phyloP scores from a whole-genome alignment of 768 basidiomycete species.

The Mrakia gelida region DNA sequence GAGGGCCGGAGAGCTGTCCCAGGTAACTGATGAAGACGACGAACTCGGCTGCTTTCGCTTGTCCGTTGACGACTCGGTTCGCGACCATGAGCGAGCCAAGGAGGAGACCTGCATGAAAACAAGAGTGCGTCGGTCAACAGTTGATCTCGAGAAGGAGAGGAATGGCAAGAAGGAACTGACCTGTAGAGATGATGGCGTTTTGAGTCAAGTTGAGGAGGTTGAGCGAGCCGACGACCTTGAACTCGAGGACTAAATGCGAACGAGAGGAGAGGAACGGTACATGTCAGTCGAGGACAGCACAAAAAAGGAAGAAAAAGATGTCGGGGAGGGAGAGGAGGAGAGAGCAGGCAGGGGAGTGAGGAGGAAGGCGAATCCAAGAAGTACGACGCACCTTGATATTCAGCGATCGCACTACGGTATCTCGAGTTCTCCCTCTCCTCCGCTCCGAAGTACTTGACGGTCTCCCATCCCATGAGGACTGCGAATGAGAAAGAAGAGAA shows the following conservation, averaged over 20 bases:
- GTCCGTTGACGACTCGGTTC: conserved; percentile 57
- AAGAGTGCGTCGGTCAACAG: too few species aligned
- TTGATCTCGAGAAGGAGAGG: too few species aligned
- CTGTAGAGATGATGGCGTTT: conserved; percentile 53
- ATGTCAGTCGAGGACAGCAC: background rate
- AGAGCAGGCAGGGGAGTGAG: too few species aligned
- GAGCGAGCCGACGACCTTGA: conserved; percentile 66
- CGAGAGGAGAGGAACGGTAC: background rate
- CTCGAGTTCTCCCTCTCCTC: conserved; percentile 72
- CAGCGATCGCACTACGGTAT: conserved; percentile 63
- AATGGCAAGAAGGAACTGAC: too few species aligned
- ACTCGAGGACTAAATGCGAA: conserved; percentile 51
- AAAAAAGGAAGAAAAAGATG: background rate
- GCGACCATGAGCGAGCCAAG: conserved; percentile 77
- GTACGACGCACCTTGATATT: conserved; percentile 59
- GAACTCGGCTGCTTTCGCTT: conserved; percentile 58
- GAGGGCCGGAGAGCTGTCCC: conserved; percentile 55
- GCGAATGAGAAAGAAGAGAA: too few species aligned
- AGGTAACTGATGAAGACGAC: conserved; percentile 45
- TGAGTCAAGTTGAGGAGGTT: conserved; percentile 73
- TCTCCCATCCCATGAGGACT: conserved; percentile 49
- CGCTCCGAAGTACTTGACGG: conserved; percentile 80
- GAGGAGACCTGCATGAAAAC: conserved; percentile 68
- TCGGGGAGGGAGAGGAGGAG: background rate
- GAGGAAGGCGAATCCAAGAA: too few species aligned